Base-by-base conservation (phyloP, 1,284 basidiomycete genomes). In the Ganoderma resinaceum region DNA sequence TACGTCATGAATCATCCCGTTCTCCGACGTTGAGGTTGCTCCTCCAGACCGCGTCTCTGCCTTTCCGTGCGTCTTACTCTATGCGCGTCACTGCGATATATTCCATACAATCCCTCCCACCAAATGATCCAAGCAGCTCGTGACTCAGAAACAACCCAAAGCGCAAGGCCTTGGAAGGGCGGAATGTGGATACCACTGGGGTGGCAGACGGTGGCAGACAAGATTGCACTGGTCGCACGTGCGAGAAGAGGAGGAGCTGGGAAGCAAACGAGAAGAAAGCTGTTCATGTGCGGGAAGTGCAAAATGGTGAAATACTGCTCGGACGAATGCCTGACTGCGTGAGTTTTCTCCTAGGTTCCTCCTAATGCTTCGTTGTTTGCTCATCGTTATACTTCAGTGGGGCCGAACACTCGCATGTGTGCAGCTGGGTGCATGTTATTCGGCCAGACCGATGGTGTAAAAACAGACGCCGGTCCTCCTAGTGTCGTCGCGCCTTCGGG, bases 161-260 rank as follows among this genome's bases (percentile, higher is more conserved):
- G 31, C 61, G 43, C 52, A 38, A 35, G 60, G 60, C 16, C 33
- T 40, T 70, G 69, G 69, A 40, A 52, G 6, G 40, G 61, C 12
- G 43, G n/a, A 16, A 63, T 67, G 43, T 63, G 53, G 60, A n/a
- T 42, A 3, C 61, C 63, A 33, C 61, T 29, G 23, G 66, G 52
- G 40, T 67, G 61, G 61, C 61, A 60, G 53, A 67, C 57, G 66
- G 42, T 63, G 14, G 66, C 40, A n/a, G n/a, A n/a, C n/a, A n/a
- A 0, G 38, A 67, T 16, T 67, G 66, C 33, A 43, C 40, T 23
- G 23, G 66, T 31, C 66, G 66, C 20, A 38, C n/a, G 2, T 67
- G 66, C 35, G 49, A 61, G n/a, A 65, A 60, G 42, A 42, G 61
- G 42, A 42, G 40, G 64, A 43, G 23, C 14, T 26, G n/a, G 14